These are phyloP conservation scores for Nepenthes gracilis DNA, from an alignment of 148 eudicot species.

Conservation along the genomic window DNA sequence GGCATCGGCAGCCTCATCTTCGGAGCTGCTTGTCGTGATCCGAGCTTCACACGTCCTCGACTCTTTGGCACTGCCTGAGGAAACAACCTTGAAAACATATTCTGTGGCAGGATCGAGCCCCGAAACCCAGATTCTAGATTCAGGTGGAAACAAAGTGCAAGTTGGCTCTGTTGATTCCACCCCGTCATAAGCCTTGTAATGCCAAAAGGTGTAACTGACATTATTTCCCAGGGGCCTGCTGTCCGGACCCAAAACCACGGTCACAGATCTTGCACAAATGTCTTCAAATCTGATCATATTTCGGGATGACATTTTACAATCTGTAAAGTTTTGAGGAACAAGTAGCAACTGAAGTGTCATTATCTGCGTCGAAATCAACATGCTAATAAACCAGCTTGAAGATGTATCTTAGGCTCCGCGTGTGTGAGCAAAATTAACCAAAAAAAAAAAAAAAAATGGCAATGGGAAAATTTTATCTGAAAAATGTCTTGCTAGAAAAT, in stretches of 20 bases:
- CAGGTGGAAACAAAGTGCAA: slow-evolving; percentile 36
- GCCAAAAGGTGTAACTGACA: slow-evolving; percentile 48
- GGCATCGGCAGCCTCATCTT: slow-evolving; percentile 9
- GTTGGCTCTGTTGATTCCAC: slow-evolving; percentile 44
- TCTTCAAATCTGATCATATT: slow-evolving; percentile 42
- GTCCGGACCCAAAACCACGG: slow-evolving; percentile 33
- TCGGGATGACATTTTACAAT: slow-evolving; percentile 16
- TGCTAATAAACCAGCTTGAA: too few relatives aligned
- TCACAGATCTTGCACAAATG: slow-evolving; percentile 32
- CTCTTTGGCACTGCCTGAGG: slow-evolving; percentile 25
- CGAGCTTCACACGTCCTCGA: slow-evolving; percentile 31
- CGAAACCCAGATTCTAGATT: slow-evolving; percentile 37
- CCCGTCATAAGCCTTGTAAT: slow-evolving; percentile 45
- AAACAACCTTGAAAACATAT: slow-evolving; percentile 48
- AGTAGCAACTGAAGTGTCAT: background rate
- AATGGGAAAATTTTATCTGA: too few relatives aligned
- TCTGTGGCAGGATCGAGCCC: slow-evolving; percentile 50
- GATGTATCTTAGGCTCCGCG: too few relatives aligned
- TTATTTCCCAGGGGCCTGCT: slow-evolving; percentile 13
- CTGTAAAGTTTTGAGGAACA: slow-evolving; percentile 18
- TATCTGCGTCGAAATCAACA: too few relatives aligned
- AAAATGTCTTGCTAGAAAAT: too few relatives aligned
- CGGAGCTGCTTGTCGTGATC: slow-evolving; percentile 18
- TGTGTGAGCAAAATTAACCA: too few relatives aligned
- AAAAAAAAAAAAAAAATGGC: too few relatives aligned